Conservation (phyloP, 352 stramenopile genomes). For the Elongisporangium undulatum region DNA sequence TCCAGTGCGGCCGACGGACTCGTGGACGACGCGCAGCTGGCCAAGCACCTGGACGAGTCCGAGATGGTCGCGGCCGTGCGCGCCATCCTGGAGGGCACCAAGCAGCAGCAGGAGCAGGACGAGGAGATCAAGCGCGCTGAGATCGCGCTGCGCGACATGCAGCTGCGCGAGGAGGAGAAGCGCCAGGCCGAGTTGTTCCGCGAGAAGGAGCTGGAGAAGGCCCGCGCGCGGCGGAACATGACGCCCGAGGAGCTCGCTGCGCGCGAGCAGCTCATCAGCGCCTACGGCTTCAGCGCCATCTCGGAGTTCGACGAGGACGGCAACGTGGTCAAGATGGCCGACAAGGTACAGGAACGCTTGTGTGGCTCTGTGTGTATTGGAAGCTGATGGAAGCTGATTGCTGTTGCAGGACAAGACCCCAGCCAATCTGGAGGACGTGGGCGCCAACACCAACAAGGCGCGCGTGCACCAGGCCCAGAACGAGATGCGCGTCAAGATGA, state of each 20-base stretch:
- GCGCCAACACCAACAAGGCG: constrained; percentile 49
- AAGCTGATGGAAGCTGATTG: background rate
- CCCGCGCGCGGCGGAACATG: constrained; percentile 64
- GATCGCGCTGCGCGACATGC: constrained; percentile 44
- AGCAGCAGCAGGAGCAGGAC: constrained; percentile 26
- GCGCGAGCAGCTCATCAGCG: constrained; percentile 74
- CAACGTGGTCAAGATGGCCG: constrained; percentile 72
- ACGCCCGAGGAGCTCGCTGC: constrained; percentile 64
- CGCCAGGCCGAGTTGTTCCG: constrained; percentile 51
- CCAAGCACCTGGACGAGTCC: constrained; percentile 25
- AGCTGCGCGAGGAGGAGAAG: constrained; percentile 54
- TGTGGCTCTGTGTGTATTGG: background rate
- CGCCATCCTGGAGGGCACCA: constrained; percentile 30
- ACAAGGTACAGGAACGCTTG: constrained; percentile 30
- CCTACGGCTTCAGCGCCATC: constrained; percentile 74
- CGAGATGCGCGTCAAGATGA: constrained; percentile 62
- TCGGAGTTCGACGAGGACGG: constrained; percentile 83
- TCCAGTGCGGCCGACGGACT: constrained; percentile 47
- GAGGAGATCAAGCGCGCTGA: constrained; percentile 37
- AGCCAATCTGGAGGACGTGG: constrained; percentile 18
- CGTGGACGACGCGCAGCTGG: constrained; percentile 31
- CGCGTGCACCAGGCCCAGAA: constrained; percentile 47
- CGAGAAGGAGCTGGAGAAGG: constrained; percentile 56
- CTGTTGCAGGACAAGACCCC: constrained; percentile 25
- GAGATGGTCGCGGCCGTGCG: constrained; percentile 50